Percentiles rank a stretch among this genome's conserved stretches.
These are phyloP conservation scores for Tardiomyces depauwii DNA, from an alignment of 1,139 yeast species.

Conservation along the genomic window DNA sequence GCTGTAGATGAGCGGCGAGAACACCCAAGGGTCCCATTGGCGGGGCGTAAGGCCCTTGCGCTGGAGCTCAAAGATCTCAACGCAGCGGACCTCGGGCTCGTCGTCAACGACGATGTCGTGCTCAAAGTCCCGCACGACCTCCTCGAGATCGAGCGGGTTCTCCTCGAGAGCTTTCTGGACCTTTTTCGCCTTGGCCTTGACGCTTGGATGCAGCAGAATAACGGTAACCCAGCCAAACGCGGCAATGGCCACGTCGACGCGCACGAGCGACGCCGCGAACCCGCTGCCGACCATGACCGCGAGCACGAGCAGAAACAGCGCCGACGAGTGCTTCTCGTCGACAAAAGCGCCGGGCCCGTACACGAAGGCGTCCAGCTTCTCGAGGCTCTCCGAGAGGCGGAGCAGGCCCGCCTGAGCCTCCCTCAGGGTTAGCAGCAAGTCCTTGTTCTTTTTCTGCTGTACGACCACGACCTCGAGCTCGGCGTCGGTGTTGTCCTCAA, in stretches of 20 bases:
- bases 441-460: conserved; percentile 8
- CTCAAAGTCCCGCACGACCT: conserved; percentile 17
- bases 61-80: conserved; percentile 71
- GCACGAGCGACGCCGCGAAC: conserved; percentile 50
- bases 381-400: conserved; percentile 40
- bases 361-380: conserved; percentile 43
- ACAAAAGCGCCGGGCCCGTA: conserved; percentile 60
- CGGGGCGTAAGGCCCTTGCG: conserved; percentile 49
- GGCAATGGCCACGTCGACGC: conserved; percentile 52
- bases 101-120: conserved; percentile 56
- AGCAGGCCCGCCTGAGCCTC: conserved; percentile 56
- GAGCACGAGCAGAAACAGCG: conserved; percentile 36
- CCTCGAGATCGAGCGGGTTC: conserved; percentile 10
- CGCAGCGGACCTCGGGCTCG: conserved; percentile 39
- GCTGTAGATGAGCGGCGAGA: conserved; percentile 42
- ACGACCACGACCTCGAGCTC: conserved; percentile 5
- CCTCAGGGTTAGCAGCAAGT: conserved; percentile 39
- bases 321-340: conserved; percentile 58
- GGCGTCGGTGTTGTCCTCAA: conserved; percentile 5
- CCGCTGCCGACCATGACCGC: conserved; percentile 34
- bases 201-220: conserved; percentile 23
- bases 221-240: conserved; percentile 23
- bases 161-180: conserved; percentile 15
- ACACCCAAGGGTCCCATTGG: conserved; percentile 48
- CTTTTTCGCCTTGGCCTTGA: conserved; percentile 16